Percentiles rank a stretch among this genome's conserved stretches.
Conservation (phyloP, 345 rosid species). For the Heritiera littoralis region DNA sequence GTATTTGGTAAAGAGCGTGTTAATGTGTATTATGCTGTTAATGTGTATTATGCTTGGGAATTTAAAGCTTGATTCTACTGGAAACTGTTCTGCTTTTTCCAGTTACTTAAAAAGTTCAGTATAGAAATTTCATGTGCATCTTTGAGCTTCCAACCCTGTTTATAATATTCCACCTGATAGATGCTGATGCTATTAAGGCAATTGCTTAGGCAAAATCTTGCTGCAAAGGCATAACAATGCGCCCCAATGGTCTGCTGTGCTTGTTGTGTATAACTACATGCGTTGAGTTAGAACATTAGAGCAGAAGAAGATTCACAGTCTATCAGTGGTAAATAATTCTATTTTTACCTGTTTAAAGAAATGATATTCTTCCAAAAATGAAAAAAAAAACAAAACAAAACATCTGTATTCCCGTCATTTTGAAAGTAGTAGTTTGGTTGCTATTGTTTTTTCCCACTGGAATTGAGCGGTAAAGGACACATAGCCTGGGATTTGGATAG, state of each 20-base stretch:
- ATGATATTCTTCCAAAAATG: neutral
- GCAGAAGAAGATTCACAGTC: neutral
- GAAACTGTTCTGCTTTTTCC: neutral
- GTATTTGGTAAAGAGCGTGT: neutral
- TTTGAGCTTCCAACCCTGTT: neutral
- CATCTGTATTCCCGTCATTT: neutral
- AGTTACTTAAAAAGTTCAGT: neutral
- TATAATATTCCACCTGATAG: neutral
- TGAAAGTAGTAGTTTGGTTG: neutral
- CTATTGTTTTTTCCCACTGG: neutral
- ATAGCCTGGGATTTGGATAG: neutral
- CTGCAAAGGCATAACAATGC: neutral
- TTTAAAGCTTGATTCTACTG: constrained; percentile 1
- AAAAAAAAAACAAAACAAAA: neutral
- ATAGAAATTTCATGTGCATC: neutral
- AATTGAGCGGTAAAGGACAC: neutral
- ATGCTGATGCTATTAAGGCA: neutral
- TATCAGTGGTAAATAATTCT: neutral
- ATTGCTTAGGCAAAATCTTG: neutral
- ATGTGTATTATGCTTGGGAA: neutral
- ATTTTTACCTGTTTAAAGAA: neutral
- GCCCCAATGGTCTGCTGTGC: neutral
- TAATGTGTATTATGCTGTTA: too few relatives aligned
- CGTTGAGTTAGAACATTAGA: neutral
- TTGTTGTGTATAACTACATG: neutral